These are phyloP conservation scores for Salix udensis DNA, from an alignment of 345 rosid species.

Conservation along the genomic window DNA sequence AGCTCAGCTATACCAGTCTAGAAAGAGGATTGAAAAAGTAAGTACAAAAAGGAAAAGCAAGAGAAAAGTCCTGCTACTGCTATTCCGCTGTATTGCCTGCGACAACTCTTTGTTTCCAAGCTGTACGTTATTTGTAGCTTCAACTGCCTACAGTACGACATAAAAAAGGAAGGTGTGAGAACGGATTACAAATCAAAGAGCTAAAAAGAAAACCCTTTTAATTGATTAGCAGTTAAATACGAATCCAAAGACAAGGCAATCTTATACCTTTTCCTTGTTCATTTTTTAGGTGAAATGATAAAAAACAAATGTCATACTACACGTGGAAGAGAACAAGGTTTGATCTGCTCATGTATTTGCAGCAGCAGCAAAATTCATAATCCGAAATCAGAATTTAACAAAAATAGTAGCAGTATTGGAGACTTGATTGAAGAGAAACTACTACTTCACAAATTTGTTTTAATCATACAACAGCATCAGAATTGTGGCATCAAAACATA, in stretches of 20 bases:
- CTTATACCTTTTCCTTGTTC: neutral
- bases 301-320: too few relatives aligned
- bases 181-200: neutral
- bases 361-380: neutral
- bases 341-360: neutral
- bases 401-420: neutral
- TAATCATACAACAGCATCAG: neutral
- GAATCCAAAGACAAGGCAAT: neutral
- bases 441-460: too few relatives aligned
- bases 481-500: neutral
- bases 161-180: constrained; percentile 4
- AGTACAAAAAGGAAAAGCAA: constrained; percentile 76
- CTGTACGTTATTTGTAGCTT: constrained; percentile 84
- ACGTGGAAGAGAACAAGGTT: neutral
- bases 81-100: constrained; percentile 71
- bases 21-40: constrained; percentile 82
- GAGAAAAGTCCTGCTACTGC: constrained; percentile 90
- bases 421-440: neutral
- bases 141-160: constrained; percentile 57
- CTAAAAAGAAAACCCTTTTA: neutral
- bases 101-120: constrained; percentile 84
- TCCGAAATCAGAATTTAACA: neutral
- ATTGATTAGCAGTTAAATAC: neutral
- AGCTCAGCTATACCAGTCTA: constrained; percentile 82
- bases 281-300: neutral